Conservation (phyloP, 2,329 filamentous ascomycete species). For the Rhynchosporium graminicola region DNA sequence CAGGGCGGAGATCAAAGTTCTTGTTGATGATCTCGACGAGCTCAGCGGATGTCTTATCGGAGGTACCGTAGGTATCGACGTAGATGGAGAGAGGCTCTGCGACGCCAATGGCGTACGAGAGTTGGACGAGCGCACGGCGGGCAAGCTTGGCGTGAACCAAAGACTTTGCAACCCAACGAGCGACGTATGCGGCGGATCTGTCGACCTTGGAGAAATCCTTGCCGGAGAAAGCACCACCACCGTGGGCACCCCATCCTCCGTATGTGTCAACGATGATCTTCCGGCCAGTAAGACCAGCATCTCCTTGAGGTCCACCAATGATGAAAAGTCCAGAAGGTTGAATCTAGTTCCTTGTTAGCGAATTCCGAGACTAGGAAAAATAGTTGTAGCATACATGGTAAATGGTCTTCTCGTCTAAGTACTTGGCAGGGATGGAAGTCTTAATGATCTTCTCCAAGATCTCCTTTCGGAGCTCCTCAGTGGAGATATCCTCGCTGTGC, state of each 20-base stretch:
- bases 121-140: slow-evolving; percentile 92
- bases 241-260: slow-evolving; percentile 99
- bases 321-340: slow-evolving; percentile 98
- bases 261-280: slow-evolving; percentile 99
- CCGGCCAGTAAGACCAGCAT: slow-evolving; percentile 95
- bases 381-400: slow-evolving; percentile 74
- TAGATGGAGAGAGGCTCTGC: slow-evolving; percentile 97
- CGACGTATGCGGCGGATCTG: slow-evolving; percentile 95
- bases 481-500: slow-evolving; percentile 85
- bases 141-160: slow-evolving; percentile 85
- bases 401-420: slow-evolving; percentile 88
- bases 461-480: slow-evolving; percentile 89
- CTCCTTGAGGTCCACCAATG: slow-evolving; percentile 98
- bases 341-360: slow-evolving; percentile 53
- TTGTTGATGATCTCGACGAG: slow-evolving; percentile 90
- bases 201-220: slow-evolving; percentile 99
- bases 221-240: slow-evolving; percentile 99
- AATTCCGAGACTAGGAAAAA: neutral
- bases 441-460: slow-evolving; percentile 98
- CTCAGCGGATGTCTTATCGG: slow-evolving; percentile 83
- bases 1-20: slow-evolving; percentile 97
- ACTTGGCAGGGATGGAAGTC: slow-evolving; percentile 87
- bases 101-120: slow-evolving; percentile 99
- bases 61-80: slow-evolving; percentile 97
- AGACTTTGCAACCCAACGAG: slow-evolving; percentile 98